Conservation (phyloP, 2,329 filamentous ascomycete species). For the Dothideomycetes sp. region DNA sequence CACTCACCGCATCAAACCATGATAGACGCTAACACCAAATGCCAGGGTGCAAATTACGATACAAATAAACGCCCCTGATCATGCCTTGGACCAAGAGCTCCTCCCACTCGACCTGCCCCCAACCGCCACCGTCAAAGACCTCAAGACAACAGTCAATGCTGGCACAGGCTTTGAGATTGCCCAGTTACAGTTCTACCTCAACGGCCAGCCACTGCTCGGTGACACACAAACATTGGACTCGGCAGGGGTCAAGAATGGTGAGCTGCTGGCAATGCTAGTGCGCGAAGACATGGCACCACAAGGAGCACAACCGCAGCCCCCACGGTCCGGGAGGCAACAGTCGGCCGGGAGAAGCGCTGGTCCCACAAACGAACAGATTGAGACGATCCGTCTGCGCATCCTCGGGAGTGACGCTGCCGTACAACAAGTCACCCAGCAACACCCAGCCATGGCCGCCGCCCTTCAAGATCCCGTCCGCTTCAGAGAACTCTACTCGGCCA, state of each 20-base stretch:
- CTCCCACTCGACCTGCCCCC: conserved; percentile 71
- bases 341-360: conserved; percentile 7
- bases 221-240: conserved; percentile 72
- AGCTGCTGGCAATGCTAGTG: conserved; percentile 85
- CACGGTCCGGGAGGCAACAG: conserved; percentile 20
- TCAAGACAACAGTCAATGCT: conserved; percentile 80
- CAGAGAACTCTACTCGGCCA: conserved; percentile 56
- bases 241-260: conserved; percentile 71
- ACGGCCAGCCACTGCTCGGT: conserved; percentile 69
- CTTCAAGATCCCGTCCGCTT: conserved; percentile 69
- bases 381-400: conserved; percentile 72
- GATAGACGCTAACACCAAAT: not conserved
- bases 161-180: conserved; percentile 64
- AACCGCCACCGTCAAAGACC: conserved; percentile 70
- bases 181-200: conserved; percentile 79
- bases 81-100: conserved; percentile 58
- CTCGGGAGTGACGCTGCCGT: conserved; percentile 66
- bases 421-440: conserved; percentile 57
- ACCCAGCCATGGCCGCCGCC: conserved; percentile 66
- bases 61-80: conserved; percentile 66
- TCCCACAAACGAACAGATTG: conserved; percentile 46
- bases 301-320: conserved; percentile 18
- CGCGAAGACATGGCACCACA: conserved; percentile 28
- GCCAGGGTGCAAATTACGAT: conserved; percentile 72
- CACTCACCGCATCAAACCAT: too few relatives aligned